Base-by-base conservation (phyloP, 1,284 basidiomycete genomes). In the Leccinum griseonigrum region DNA sequence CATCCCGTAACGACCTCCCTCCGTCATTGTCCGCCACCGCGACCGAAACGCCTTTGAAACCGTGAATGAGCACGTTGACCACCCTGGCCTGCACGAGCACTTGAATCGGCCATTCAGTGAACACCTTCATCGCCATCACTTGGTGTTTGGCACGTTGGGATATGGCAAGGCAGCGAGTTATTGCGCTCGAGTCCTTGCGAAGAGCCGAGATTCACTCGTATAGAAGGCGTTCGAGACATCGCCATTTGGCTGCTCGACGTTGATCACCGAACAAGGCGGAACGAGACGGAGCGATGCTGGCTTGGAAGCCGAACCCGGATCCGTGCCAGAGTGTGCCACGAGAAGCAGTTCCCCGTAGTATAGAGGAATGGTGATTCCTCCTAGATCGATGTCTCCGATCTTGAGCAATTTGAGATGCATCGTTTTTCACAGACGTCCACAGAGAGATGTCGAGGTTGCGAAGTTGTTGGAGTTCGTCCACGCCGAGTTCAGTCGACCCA, bases 11-110 rank as follows among this genome's bases (percentile, higher is more conserved):
- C 0, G 89, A 85, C 76, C 88, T 90, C 71, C 92, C 90, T 0
- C 91, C 91, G 66, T 91, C 92, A 70, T 93, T 91, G 65, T 94
- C 91, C 1, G 90, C 84, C 2, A 91, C 87, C 0, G 88, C 86
- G 1, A 91, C 88, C 0, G 86, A 86, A 1, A 92, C 84, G 38
- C 87, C 87, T 56, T 86, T 85, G n/a, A 94, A 76, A 2, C 91
- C 91, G 68, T 88, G 86, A 0, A 91, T 84, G 14, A 94, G 80
- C 11, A 92, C 81, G 54, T 88, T 84, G 7, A 93, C 87, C 3
- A 94, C 77, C 22, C 83, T 80, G 6, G 88, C 88, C 67, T 89
- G 85, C 10, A 94, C 87, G 6, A 90, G 75, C 0, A 91, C 91
- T 16, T 90, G 84, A 34, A 93, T 77, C 0, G 90, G 85, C 8